Conservation (phyloP, 305 asterid genomes). For the Fraxinus albicans region DNA sequence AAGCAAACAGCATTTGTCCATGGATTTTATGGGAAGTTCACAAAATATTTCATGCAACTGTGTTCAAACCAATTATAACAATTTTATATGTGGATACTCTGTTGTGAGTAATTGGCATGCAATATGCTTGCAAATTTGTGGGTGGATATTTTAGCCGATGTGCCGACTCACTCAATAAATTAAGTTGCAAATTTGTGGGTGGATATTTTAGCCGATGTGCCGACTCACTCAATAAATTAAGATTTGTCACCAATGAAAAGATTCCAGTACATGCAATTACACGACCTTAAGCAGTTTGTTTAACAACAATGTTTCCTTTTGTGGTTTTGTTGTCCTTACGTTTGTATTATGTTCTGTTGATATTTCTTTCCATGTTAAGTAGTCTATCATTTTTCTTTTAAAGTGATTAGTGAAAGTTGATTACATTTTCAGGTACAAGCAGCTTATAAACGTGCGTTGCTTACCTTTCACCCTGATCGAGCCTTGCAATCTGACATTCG, state of each 20-base stretch:
- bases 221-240: background rate
- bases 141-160: background rate
- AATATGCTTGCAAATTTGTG: background rate
- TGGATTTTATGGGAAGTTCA: background rate
- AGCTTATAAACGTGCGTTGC: conserved; percentile 79
- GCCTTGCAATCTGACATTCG: conserved; percentile 63
- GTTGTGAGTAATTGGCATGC: background rate
- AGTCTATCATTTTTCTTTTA: background rate
- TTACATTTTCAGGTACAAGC: conserved; percentile 61
- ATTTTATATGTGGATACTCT: background rate
- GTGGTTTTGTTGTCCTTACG: background rate
- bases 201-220: background rate
- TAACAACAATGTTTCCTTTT: background rate
- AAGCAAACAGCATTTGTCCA: background rate
- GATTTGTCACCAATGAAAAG: background rate
- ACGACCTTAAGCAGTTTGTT: background rate
- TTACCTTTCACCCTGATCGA: conserved; percentile 94
- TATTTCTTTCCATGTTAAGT: background rate
- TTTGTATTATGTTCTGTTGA: background rate
- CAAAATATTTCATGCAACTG: background rate
- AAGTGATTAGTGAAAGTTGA: conserved; percentile 15
- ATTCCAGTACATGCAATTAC: background rate
- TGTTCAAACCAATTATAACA: background rate
- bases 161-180: background rate
- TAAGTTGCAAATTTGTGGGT: background rate